Conservation (phyloP, 495 filamentous ascomycete genomes). For the Xylaria grammica region DNA sequence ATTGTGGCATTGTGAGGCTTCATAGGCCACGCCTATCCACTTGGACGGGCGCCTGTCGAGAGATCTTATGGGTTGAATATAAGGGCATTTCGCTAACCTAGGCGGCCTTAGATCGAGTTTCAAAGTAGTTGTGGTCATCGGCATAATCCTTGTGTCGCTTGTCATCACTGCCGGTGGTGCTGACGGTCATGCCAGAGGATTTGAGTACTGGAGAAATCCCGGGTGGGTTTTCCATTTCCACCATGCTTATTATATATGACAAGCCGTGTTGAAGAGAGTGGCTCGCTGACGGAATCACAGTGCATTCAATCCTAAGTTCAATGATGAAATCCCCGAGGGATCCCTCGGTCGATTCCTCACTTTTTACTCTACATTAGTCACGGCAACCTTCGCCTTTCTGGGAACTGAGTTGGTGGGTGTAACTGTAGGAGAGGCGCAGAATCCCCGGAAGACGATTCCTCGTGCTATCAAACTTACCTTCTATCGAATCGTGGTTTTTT, state of each 20-base stretch:
- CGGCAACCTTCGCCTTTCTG: conserved; percentile 81
- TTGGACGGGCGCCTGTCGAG: not conserved
- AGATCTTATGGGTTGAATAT: not conserved
- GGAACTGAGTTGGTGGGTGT: conserved; percentile 86
- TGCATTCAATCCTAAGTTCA: conserved; percentile 65
- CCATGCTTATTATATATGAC: conserved; percentile 34
- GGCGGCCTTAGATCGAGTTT: conserved; percentile 39
- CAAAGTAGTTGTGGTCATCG: conserved; percentile 73
- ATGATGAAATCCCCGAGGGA: conserved; percentile 56
- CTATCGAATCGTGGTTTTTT: conserved; percentile 77
- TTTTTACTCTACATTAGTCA: conserved; percentile 79
- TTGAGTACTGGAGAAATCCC: conserved; percentile 78
- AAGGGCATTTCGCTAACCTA: not conserved
- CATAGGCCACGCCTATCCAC: not conserved
- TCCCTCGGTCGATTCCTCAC: conserved; percentile 66
- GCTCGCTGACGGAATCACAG: conserved; percentile 51
- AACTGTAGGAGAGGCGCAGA: conserved; percentile 79
- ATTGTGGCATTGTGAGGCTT: not conserved
- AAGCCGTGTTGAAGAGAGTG: not conserved
- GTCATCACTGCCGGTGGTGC: conserved; percentile 78
- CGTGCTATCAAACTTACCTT: conserved; percentile 75
- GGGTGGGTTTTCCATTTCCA: conserved; percentile 58
- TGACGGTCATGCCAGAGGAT: conserved; percentile 74
- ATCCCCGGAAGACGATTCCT: conserved; percentile 76
- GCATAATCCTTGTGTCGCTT: conserved; percentile 68